Evolutionary conservation across 2,329 filamentous ascomycete genomes (phyloP), one percentile per base, ranked within the genome.

Genomic region (Didymella pinodella): DNA sequence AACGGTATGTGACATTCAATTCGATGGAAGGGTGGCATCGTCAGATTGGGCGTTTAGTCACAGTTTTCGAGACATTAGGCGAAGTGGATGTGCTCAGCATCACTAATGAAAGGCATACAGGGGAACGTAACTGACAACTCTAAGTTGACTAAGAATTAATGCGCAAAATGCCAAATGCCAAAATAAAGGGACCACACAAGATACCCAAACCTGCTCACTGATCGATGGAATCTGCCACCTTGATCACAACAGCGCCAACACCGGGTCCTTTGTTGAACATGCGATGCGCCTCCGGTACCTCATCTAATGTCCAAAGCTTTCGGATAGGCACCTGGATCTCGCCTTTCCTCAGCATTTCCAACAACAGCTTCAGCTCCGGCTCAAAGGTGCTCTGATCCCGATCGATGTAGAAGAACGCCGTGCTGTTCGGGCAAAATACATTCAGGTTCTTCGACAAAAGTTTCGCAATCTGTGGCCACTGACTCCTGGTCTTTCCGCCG

Each of bases 381-480:
- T 60, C 65, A 53, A 69, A 74, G 0, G 68, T 70, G 32, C 52
- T 65, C 54, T 70, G 66, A 41, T 70, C 64, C 20, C 63, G 61
- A 25, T 61, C 54, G 46, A 75, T 64, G 40, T 71, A 73, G 52
- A 63, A 75, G 41, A 75, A 75, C 11, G 48, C 65, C 10, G 71
- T 70, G 36, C 66, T 67, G 28, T 68, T 48, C 2, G 65, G 65
- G 26, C 68, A 70, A 32, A 71, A 68, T 2, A 69, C 64, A n/a
- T 65, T 59, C 38, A 67, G 4, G 11, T 69, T 67, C 51, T 56
- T 69, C 2, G 69, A 64, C 25, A 74, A 20, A 40, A 75, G 48
- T 47, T 73, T 75, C 20, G 65, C 61, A 18, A 73, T 57, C 6
- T 59, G 32, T 6, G 59, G 54, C 12, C 55, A 46, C 49, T 63